A percentile compares a stretch with the other conserved stretches of the same genome.
These are phyloP conservation scores for Cyanodermella asteris DNA, from an alignment of 2,329 filamentous ascomycete species.

Conservation along the genomic window DNA sequence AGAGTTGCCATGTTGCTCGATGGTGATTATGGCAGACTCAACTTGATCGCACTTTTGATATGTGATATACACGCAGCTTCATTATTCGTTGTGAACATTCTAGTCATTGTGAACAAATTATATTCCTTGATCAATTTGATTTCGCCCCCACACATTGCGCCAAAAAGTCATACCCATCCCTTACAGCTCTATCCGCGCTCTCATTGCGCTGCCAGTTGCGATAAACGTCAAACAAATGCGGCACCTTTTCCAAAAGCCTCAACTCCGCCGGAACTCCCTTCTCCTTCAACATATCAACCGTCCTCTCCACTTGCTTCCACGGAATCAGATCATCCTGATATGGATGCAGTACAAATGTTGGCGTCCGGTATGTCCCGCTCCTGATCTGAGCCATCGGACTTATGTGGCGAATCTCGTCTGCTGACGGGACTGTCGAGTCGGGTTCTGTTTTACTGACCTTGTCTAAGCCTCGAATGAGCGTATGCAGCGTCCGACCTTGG, in stretches of 20 bases:
- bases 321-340: slow-evolving; percentile 15
- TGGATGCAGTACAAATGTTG: slow-evolving; percentile 16
- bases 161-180: slow-evolving; percentile 7
- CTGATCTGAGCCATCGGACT: slow-evolving; percentile 15
- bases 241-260: slow-evolving; percentile 1
- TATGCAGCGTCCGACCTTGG: slow-evolving; percentile 10
- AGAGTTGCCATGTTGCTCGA: no score
- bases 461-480: slow-evolving; percentile 11
- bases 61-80: no score
- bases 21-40: no score
- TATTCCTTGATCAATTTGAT: no score
- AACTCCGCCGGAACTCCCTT: slow-evolving; percentile 6
- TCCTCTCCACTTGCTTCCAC: slow-evolving; percentile 12
- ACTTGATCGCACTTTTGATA: no score
- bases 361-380: slow-evolving; percentile 12
- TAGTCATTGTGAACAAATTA: no score
- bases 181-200: slow-evolving; percentile 3
- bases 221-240: slow-evolving; percentile 7
- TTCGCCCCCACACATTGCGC: slow-evolving; percentile 1
- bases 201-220: slow-evolving; percentile 1
- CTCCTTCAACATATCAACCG: slow-evolving; percentile 8
- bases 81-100: no score
- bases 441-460: no score
- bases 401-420: no score
- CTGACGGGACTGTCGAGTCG: no score